A percentile compares a stretch with the other conserved stretches of the same genome.
These are phyloP conservation scores for Apiotrichum veenhuisii DNA, from an alignment of 1,284 basidiomycete genomes.

Conservation along the genomic window DNA sequence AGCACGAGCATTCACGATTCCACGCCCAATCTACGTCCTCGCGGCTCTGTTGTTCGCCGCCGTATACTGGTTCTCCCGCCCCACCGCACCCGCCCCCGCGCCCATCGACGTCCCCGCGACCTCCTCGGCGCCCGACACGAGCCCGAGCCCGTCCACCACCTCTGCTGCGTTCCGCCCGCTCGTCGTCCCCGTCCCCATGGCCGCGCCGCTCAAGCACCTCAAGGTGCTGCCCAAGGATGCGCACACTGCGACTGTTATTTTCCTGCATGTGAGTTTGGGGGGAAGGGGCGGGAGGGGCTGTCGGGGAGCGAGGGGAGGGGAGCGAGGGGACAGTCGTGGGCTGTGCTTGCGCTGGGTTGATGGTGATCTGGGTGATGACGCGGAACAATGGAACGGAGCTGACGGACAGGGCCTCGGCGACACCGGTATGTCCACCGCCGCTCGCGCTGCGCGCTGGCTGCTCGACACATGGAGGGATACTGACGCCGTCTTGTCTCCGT, in stretches of 20 bases:
- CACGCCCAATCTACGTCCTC: background rate
- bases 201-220: slow-evolving; percentile 40
- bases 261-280: slow-evolving; percentile 66
- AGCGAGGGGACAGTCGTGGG: background rate
- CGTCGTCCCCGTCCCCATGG: slow-evolving; percentile 14
- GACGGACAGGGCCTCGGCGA: slow-evolving; percentile 41
- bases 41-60: background rate
- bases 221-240: slow-evolving; percentile 44
- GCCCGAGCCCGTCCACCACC: background rate
- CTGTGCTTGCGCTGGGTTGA: background rate
- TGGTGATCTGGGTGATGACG: background rate
- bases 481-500: background rate
- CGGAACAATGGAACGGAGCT: background rate
- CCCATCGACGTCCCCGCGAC: no score
- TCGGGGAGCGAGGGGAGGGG: no score
- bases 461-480: background rate
- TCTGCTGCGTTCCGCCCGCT: background rate
- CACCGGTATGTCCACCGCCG: slow-evolving; percentile 32
- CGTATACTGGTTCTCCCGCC: background rate
- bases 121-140: background rate
- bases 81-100: background rate
- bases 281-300: background rate
- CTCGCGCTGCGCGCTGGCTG: background rate
- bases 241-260: slow-evolving; percentile 83
- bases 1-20: background rate